Conservation (phyloP, 352 stramenopile genomes). For the Elongisporangium senticosum region DNA sequence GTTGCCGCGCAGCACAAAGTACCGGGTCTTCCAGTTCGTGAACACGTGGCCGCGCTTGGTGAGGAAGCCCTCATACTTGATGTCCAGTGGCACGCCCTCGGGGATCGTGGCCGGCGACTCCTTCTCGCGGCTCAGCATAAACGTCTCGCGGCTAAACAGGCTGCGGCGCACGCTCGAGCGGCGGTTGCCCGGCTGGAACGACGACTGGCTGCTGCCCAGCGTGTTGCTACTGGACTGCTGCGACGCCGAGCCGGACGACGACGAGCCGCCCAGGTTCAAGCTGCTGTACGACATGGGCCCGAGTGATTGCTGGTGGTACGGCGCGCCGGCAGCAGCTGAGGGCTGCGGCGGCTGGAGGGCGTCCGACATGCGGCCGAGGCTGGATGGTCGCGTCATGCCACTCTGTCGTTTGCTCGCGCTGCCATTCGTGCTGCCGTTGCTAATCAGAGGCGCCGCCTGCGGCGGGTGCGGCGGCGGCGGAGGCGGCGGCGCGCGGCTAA, state of each 20-base stretch:
- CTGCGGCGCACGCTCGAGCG: slow-evolving; percentile 63
- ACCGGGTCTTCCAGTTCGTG: slow-evolving; percentile 89
- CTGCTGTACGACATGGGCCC: slow-evolving; percentile 36
- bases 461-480: slow-evolving; percentile 49
- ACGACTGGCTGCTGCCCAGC: slow-evolving; percentile 26
- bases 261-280: slow-evolving; percentile 10
- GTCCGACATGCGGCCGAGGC: slow-evolving; percentile 40
- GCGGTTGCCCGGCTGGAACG: slow-evolving; percentile 16
- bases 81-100: slow-evolving; percentile 27
- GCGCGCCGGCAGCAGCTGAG: slow-evolving; percentile 1
- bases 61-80: slow-evolving; percentile 77
- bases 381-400: slow-evolving; percentile 49
- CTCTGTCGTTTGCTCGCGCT: slow-evolving; percentile 4
- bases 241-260: slow-evolving; percentile 15
- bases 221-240: slow-evolving; percentile 24
- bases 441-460: slow-evolving; percentile 17
- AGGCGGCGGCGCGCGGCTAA: slow-evolving; percentile 54
- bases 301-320: slow-evolving; percentile 62
- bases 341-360: slow-evolving; percentile 19
- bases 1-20: slow-evolving; percentile 81
- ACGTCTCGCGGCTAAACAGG: slow-evolving; percentile 67
- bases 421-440: slow-evolving; percentile 2
- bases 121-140: slow-evolving; percentile 72
- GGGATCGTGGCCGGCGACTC: slow-evolving; percentile 48
- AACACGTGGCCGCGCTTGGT: slow-evolving; percentile 87